These are phyloP conservation scores for Dinochytrium kinnereticum DNA, from an alignment of 371 early-diverging fungal species.

Conservation along the genomic window DNA sequence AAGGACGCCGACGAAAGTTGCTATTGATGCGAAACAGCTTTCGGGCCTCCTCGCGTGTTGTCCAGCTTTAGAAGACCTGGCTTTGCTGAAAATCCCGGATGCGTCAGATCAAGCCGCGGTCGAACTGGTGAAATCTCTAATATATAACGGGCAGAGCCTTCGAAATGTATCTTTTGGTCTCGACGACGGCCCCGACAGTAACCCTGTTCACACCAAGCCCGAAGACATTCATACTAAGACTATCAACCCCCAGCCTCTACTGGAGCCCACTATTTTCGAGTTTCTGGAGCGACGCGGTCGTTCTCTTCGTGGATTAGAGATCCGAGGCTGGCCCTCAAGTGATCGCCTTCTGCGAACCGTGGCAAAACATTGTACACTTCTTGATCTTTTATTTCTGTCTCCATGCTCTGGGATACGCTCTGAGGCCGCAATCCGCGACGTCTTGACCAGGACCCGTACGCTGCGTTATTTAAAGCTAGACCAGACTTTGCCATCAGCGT, in stretches of 20 bases:
- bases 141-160: slow-evolving; percentile 10
- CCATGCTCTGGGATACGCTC: slow-evolving; percentile 10
- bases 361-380: slow-evolving; percentile 1
- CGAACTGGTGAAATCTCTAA: neutral
- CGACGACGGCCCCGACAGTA: neutral
- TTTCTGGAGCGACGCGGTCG: slow-evolving; percentile 20
- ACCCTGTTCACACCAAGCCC: neutral
- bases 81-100: neutral
- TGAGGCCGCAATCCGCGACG: slow-evolving; percentile 3
- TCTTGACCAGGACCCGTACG: neutral
- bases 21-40: neutral
- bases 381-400: neutral
- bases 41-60: neutral
- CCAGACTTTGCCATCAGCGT: neutral
- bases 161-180: neutral
- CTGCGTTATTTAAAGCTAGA: neutral
- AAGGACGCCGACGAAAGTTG: neutral
- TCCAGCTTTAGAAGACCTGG: slow-evolving; percentile 2
- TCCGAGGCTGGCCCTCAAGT: slow-evolving; percentile 5
- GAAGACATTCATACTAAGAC: neutral
- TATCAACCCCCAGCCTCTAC: neutral
- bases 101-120: neutral
- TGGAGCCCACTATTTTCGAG: neutral
- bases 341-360: slow-evolving; percentile 10
- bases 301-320: slow-evolving; percentile 7